Evolutionary conservation across 495 filamentous ascomycete genomes (phyloP), one percentile per base, ranked within the genome.

Genomic region (Pseudevernia furfuracea): DNA sequence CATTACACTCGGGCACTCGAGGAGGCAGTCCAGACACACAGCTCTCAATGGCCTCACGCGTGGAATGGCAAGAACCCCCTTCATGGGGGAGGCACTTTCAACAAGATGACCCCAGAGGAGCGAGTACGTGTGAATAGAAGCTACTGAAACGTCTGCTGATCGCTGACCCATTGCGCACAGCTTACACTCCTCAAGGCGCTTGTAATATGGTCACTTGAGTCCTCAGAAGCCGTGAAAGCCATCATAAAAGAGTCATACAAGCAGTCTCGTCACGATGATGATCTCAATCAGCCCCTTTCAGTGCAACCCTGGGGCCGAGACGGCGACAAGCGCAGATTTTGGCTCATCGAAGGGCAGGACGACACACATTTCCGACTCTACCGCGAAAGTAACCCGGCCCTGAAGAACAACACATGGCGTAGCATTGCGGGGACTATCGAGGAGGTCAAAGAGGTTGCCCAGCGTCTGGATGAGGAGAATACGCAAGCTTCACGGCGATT

Each of bases 341-440:
- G 88, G 82, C 81, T 98, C 39, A 85, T 97, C 62, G 94, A 97
- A 74, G 94, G 94, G 17, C 85, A 88, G 69, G 92, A 97, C 71
- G 95, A 98, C 74, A 97, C 94, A 9, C 79, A 87, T 59, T 97
- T 97, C 72, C 82, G 94, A 49, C 82, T 98, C n/a, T 98, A 97
- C 73, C 81, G 95, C 46, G 94, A 98, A 75, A 93, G 90, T 74
- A 95, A 94, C 68, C 89, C 91, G 9, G 83, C 84, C 1, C 78
- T 87, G 46, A 86, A 90, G 66, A 82, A 87, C 61, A 82, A 87
- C 66, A 89, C 86, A 25, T 98, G 95, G 95, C 91, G 89, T 84
- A 96, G 85, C 74, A 83, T 97, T 32, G 94, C 95, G 7, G 92
- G 94, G 3, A 87, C 75, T 53, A 96, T 97, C 58, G 91, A 96